phyloP scores from a whole-genome alignment of 108 stramenopile species.

The Mediolabrus comicus region DNA sequence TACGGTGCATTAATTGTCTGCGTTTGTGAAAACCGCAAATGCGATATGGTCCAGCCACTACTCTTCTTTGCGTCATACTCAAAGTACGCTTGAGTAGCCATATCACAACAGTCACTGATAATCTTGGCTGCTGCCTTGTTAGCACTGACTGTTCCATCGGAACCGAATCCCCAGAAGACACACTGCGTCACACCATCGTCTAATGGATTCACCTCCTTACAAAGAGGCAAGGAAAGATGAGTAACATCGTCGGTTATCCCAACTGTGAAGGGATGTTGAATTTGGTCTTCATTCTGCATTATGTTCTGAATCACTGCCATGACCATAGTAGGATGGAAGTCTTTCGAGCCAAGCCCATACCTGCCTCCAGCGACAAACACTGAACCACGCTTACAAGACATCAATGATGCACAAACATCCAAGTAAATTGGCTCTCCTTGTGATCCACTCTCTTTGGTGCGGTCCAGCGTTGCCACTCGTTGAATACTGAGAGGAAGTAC shows the following conservation, averaged over 20 bases:
- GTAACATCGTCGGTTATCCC: slow-evolving; percentile 70
- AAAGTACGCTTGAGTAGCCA: slow-evolving; percentile 67
- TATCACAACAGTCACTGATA: slow-evolving; percentile 53
- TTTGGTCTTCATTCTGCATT: slow-evolving; percentile 34
- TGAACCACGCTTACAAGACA: slow-evolving; percentile 41
- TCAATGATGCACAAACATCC: slow-evolving; percentile 69
- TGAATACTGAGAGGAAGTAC: slow-evolving; percentile 41
- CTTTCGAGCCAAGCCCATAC: slow-evolving; percentile 63
- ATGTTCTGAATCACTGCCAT: slow-evolving; percentile 53
- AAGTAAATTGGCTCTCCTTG: slow-evolving; percentile 68
- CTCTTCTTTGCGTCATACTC: slow-evolving; percentile 70
- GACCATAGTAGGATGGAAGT: slow-evolving; percentile 64
- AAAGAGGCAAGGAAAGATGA: slow-evolving; percentile 50
- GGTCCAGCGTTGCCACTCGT: slow-evolving; percentile 58
- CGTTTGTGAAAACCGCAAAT: slow-evolving; percentile 46
- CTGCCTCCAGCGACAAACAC: slow-evolving; percentile 60
- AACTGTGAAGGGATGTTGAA: slow-evolving; percentile 63
- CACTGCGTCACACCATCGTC: slow-evolving; percentile 49
- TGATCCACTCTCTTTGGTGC: slow-evolving; percentile 61
- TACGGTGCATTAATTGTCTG: slow-evolving; percentile 26
- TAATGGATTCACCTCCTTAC: slow-evolving; percentile 47
- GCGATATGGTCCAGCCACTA: slow-evolving; percentile 59
- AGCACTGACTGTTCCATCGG: slow-evolving; percentile 62
- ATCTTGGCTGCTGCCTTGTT: slow-evolving; percentile 64
- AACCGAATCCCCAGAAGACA: slow-evolving; percentile 67